Conservation (phyloP, 164 flowering plant species). For the Macadamia integrifolia region DNA sequence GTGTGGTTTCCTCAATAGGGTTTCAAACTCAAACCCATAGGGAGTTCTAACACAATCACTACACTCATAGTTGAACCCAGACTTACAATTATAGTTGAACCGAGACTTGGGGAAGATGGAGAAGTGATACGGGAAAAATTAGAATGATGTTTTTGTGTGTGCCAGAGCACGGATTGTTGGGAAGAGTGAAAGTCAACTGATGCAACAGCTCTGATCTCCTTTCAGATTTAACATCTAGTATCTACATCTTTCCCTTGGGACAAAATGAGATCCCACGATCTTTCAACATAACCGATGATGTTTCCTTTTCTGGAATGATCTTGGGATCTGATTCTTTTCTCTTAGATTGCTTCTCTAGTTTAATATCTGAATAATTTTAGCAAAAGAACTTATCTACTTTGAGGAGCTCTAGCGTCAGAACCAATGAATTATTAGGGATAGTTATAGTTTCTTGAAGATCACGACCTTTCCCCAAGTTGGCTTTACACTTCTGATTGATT, state of each 20-base stretch:
- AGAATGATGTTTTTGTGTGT: slow-evolving; percentile 33
- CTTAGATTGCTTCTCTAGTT: slow-evolving; percentile 7
- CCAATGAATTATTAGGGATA: slow-evolving; percentile 13
- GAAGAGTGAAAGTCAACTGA: slow-evolving; percentile 14
- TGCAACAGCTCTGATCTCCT: slow-evolving; percentile 16
- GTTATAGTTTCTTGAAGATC: slow-evolving; percentile 17
- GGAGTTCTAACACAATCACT: no score
- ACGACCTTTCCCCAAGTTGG: slow-evolving; percentile 7
- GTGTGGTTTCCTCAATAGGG: no score
- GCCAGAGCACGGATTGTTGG: slow-evolving; percentile 18
- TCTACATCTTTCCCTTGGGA: slow-evolving; percentile 19
- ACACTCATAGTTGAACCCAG: no score
- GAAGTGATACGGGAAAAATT: slow-evolving; percentile 22
- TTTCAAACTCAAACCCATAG: no score
- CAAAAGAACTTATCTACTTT: slow-evolving; percentile 14
- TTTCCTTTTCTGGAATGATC: slow-evolving; percentile 12
- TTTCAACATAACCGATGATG: slow-evolving; percentile 8
- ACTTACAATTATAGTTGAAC: no score
- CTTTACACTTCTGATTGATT: slow-evolving; percentile 18
- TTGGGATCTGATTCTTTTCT: slow-evolving; percentile 17
- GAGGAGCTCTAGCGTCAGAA: slow-evolving; percentile 9
- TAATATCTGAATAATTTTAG: slow-evolving; percentile 10
- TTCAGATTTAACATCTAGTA: slow-evolving; percentile 16
- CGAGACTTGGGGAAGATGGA: no score
- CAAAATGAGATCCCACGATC: slow-evolving; percentile 8